phyloP scores from a whole-genome alignment of 306 rosid species.

The Senna siamea region DNA sequence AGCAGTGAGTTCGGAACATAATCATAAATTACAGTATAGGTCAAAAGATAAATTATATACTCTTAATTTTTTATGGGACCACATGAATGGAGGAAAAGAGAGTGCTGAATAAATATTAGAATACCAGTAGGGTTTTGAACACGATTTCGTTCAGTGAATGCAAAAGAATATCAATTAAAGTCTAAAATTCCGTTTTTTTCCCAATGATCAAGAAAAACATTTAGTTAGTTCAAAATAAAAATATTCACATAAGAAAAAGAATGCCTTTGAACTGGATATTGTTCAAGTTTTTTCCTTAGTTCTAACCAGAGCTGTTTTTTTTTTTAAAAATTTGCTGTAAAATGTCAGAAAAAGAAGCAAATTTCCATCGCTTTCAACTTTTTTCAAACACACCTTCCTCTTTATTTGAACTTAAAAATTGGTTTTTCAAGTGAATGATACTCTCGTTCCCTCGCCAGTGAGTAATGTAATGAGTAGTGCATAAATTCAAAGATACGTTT shows the following conservation, averaged over 20 bases:
- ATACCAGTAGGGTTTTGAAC: neutral
- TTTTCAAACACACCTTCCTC: neutral
- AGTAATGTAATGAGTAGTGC: neutral
- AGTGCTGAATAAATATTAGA: neutral
- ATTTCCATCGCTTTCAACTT: neutral
- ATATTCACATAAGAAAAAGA: too few species aligned
- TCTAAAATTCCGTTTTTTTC: neutral
- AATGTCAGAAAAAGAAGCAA: neutral
- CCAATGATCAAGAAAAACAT: neutral
- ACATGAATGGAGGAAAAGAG: neutral
- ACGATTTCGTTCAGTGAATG: neutral
- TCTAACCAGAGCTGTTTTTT: too few species aligned
- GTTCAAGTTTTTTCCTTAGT: too few species aligned
- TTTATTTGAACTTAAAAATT: neutral
- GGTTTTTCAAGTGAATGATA: neutral
- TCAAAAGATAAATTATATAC: constrained; percentile 21
- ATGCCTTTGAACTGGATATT: too few species aligned
- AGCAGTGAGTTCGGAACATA: constrained; percentile 39
- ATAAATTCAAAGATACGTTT: neutral
- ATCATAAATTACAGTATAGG: constrained; percentile 29
- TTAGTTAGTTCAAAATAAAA: too few species aligned
- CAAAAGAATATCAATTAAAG: neutral
- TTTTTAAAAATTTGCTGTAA: neutral
- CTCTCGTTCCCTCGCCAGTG: neutral
- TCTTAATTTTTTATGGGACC: constrained; percentile 8